Conservation (phyloP, 2,329 filamentous ascomycete species). For the Aureobasidium subglaciale region DNA sequence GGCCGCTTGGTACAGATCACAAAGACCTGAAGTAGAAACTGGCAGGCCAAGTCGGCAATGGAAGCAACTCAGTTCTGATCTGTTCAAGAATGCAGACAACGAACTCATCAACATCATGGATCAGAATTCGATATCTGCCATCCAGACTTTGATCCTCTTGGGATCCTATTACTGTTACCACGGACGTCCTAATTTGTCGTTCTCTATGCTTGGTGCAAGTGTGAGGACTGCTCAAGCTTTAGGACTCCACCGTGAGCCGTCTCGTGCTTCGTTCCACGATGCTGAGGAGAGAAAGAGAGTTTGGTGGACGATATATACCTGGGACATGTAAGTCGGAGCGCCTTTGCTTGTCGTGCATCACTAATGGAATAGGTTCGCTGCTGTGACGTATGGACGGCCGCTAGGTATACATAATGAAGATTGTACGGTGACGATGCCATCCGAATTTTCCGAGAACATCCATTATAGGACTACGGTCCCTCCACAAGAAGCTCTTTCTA, state of each 20-base stretch:
- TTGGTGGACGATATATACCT: conserved; percentile 39
- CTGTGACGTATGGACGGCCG: conserved; percentile 36
- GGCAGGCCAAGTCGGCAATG: conserved; percentile 18
- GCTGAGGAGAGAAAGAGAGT: conserved; percentile 34
- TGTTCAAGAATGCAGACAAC: conserved; percentile 27
- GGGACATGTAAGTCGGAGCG: conserved; percentile 27
- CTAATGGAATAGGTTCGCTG: conserved; percentile 28
- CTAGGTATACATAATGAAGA: conserved; percentile 38
- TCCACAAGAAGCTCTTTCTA: background rate
- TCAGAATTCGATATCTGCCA: conserved; percentile 30
- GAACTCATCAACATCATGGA: conserved; percentile 37
- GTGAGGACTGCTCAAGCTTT: conserved; percentile 32
- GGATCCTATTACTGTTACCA: conserved; percentile 38
- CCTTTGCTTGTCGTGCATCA: background rate
- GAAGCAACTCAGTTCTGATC: conserved; percentile 18
- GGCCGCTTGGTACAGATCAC: conserved; percentile 31
- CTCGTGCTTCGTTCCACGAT: conserved; percentile 20
- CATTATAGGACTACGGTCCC: conserved; percentile 20
- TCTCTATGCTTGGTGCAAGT: conserved; percentile 33
- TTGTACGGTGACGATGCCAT: conserved; percentile 32
- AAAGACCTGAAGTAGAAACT: conserved; percentile 20
- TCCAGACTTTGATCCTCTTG: conserved; percentile 35
- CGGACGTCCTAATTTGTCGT: conserved; percentile 35
- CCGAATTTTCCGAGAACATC: conserved; percentile 28
- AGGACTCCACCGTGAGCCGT: conserved; percentile 28